phyloP scores from a whole-genome alignment of 2,329 filamentous ascomycete species.

The Helicocarpus griseus region DNA sequence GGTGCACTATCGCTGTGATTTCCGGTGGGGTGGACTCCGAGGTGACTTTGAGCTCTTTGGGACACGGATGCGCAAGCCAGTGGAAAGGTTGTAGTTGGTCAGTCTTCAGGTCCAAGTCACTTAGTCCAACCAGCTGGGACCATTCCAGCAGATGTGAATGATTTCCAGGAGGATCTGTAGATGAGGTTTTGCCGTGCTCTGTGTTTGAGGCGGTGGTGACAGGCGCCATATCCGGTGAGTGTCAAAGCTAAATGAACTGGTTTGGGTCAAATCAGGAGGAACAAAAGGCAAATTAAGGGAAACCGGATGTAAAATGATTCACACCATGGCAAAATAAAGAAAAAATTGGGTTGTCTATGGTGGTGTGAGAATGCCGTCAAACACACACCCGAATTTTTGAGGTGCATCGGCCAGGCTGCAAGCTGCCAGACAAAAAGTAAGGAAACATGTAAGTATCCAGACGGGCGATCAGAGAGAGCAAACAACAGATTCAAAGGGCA shows the following conservation, averaged over 20 bases:
- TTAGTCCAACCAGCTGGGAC: not conserved
- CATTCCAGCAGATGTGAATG: not conserved
- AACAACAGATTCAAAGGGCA: not conserved
- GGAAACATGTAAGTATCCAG: not conserved
- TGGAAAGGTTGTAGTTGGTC: not conserved
- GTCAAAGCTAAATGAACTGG: too few relatives aligned
- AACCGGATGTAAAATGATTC: too few relatives aligned
- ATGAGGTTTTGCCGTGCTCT: not conserved
- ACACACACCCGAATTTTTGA: not conserved
- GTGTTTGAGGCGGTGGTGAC: not conserved
- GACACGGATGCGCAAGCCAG: constrained; percentile 3
- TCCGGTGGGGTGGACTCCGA: not conserved
- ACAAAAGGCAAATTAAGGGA: too few relatives aligned
- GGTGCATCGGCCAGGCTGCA: not conserved
- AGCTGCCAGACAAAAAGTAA: not conserved
- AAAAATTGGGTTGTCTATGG: too few relatives aligned
- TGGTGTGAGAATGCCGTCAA: not conserved
- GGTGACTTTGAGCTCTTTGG: constrained; percentile 1
- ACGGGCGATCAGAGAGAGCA: not conserved
- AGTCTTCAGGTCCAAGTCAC: not conserved
- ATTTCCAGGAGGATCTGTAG: not conserved
- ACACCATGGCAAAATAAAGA: not conserved
- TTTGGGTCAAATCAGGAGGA: too few relatives aligned
- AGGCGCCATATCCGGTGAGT: not conserved
- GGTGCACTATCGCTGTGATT: not conserved